Evolutionary conservation across 805 yeast species (phyloP).

Genomic region (Komagataella pastoris): DNA sequence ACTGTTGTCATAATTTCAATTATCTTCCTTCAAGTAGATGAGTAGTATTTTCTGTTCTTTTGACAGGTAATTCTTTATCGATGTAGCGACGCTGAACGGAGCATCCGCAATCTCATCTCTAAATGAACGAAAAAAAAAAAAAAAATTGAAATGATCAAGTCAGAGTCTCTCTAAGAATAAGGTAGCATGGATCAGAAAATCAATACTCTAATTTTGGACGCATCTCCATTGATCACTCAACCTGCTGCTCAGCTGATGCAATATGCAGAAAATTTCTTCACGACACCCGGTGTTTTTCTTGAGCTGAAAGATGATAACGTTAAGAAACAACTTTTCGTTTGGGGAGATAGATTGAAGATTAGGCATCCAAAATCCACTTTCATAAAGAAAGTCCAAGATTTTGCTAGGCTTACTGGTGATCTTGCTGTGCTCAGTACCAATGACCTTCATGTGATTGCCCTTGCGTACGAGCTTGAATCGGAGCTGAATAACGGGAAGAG

Average conservation of each 20-base stretch:
- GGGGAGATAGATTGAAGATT: slow-evolving; percentile 61
- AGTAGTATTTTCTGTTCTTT: neutral
- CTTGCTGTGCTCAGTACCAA: slow-evolving; percentile 75
- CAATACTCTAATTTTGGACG: slow-evolving; percentile 69
- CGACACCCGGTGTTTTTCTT: slow-evolving; percentile 82
- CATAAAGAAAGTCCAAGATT: slow-evolving; percentile 54
- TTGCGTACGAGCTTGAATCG: slow-evolving; percentile 76
- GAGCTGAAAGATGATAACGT: slow-evolving; percentile 85
- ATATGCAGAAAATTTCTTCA: slow-evolving; percentile 59
- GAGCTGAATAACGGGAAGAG: slow-evolving; percentile 58
- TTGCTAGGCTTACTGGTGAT: slow-evolving; percentile 88
- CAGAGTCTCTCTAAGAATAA: neutral
- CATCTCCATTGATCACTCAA: slow-evolving; percentile 88
- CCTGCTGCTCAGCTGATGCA: slow-evolving; percentile 60
- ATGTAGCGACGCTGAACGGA: neutral
- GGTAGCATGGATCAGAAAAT: slow-evolving; percentile 8
- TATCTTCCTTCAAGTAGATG: neutral
- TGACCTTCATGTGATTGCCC: slow-evolving; percentile 86
- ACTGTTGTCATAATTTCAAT: slow-evolving; percentile 5
- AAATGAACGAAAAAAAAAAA: neutral
- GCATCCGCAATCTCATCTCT: neutral
- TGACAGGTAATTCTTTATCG: neutral
- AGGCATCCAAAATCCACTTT: slow-evolving; percentile 66
- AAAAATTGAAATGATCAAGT: neutral
- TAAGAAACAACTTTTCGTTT: slow-evolving; percentile 60